phyloP scores from a whole-genome alignment of 139 green algal species.

The Desmodesmus armatus region DNA sequence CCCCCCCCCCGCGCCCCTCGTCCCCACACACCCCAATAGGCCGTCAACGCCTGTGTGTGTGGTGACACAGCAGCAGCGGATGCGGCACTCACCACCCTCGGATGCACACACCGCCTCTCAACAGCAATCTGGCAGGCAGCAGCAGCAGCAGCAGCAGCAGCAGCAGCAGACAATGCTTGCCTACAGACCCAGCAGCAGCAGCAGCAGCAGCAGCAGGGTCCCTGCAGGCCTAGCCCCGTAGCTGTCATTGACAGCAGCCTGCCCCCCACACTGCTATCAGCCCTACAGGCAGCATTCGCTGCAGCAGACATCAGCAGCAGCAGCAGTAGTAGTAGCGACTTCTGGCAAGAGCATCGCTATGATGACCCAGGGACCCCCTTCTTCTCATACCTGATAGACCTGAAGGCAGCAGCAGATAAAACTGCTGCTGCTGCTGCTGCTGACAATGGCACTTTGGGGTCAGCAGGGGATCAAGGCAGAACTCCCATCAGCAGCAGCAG shows the following conservation, averaged over 20 bases:
- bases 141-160: constrained; percentile 14
- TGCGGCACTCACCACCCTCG: background rate
- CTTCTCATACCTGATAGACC: constrained; percentile 49
- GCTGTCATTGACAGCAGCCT: background rate
- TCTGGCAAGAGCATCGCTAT: constrained; percentile 54
- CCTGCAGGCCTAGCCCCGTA: background rate
- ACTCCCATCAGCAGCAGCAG: too few species aligned
- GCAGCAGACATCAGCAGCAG: constrained; percentile 6
- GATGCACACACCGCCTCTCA: background rate
- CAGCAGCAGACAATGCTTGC: background rate
- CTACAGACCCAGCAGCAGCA: background rate
- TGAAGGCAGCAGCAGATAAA: constrained; percentile 3
- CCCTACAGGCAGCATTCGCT: constrained; percentile 10
- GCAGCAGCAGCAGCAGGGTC: constrained; percentile 10
- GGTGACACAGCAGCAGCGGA: constrained; percentile 16
- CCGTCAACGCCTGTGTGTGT: background rate
- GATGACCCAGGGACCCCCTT: constrained; percentile 42
- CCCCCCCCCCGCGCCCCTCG: too few species aligned
- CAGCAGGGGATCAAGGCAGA: too few species aligned
- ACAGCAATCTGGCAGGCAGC: background rate
- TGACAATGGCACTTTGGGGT: too few species aligned
- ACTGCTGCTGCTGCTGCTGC: too few species aligned
- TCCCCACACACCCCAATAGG: too few species aligned
- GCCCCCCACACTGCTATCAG: background rate
- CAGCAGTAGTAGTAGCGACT: constrained; percentile 39